Evolutionary conservation across 2,329 filamentous ascomycete genomes (phyloP).

Genomic region (Epichloe gansuensis): DNA sequence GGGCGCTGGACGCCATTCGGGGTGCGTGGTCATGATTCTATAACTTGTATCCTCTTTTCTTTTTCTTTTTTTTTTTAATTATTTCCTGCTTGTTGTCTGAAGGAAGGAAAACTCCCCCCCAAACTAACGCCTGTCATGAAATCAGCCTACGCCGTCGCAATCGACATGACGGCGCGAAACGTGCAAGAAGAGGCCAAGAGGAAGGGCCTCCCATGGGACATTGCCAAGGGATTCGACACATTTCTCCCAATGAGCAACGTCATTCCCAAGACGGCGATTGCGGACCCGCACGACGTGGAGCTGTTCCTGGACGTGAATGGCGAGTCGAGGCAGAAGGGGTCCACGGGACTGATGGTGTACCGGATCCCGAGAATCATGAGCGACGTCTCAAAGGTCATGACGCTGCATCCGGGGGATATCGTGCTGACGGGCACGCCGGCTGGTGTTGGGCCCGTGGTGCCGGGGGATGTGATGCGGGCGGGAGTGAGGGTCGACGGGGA

Average conservation of each 20-base stretch:
- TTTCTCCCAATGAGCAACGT: slow-evolving; percentile 78
- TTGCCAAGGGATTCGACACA: slow-evolving; percentile 95
- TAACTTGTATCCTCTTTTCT: background rate
- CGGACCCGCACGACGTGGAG: slow-evolving; percentile 79
- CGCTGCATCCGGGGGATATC: slow-evolving; percentile 80
- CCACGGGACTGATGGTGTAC: slow-evolving; percentile 90
- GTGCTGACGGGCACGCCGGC: slow-evolving; percentile 96
- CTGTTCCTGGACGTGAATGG: slow-evolving; percentile 78
- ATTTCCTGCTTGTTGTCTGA: background rate
- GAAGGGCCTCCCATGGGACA: slow-evolving; percentile 87
- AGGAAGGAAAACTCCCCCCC: no score
- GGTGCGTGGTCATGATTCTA: slow-evolving; percentile 33
- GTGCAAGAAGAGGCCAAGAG: slow-evolving; percentile 93
- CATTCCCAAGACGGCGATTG: slow-evolving; percentile 68
- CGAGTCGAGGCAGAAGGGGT: slow-evolving; percentile 67
- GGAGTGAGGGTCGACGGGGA: slow-evolving; percentile 68
- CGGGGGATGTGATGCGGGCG: slow-evolving; percentile 78
- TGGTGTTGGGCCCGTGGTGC: slow-evolving; percentile 74
- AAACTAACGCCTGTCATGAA: no score
- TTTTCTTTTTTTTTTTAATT: background rate
- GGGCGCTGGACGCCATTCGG: slow-evolving; percentile 70
- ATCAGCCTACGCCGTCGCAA: slow-evolving; percentile 72
- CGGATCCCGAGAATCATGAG: slow-evolving; percentile 74
- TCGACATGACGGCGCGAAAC: slow-evolving; percentile 96
- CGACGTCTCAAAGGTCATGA: slow-evolving; percentile 93